Evolutionary conservation across 768 basidiomycete genomes (phyloP), one percentile per base, ranked within the genome.

Genomic region (Clitopilus passeckerianus): DNA sequence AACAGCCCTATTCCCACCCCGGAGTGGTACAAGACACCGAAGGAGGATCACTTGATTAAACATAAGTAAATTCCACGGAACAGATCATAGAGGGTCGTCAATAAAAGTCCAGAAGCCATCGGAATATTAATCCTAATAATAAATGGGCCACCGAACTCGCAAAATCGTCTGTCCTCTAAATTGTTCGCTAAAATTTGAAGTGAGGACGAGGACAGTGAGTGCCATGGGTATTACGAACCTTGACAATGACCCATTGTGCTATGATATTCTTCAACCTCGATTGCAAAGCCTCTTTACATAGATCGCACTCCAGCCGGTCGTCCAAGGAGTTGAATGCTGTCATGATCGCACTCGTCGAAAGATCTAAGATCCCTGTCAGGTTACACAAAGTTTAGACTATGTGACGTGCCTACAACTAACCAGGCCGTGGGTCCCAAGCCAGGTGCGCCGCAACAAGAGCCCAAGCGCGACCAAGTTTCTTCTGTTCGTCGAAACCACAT

Each of bases 401-500:
- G 12, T 12, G 24, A 53, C 44, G 58, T 6, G n/a, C n/a, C 18
- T 4, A 18, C 16, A 10, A 27, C 57, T 57, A 53, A 69, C 70
- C 70, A 4, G 67, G 62, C 57, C 60, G 58, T 9, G 64, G 63
- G 54, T 70, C 70, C 71, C 71, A 72, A 18, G 62, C 66, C 10
- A 72, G 52, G 54, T 67, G 64, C 27, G 70, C 68, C 23, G 70
- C 46, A 23, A 66, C 66, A 15, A 71, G 63, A 15, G 68, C 66
- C 72, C 72, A 74, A n/a, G 68, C 72, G n/a, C 71, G 59, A 9
- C 60, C 59, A 18, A 72, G 54, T 57, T 62, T 60, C 23, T 59
- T 61, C 46, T 70, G 71, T 44, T 66, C 58, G 43, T 24, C 54
- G 9, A 58, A 34, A 46, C 57, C 56, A 61, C 66, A 67, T 8